Evolutionary conservation across 1,139 yeast genomes (phyloP).

Genomic region (Geotrichum bryndzae): DNA sequence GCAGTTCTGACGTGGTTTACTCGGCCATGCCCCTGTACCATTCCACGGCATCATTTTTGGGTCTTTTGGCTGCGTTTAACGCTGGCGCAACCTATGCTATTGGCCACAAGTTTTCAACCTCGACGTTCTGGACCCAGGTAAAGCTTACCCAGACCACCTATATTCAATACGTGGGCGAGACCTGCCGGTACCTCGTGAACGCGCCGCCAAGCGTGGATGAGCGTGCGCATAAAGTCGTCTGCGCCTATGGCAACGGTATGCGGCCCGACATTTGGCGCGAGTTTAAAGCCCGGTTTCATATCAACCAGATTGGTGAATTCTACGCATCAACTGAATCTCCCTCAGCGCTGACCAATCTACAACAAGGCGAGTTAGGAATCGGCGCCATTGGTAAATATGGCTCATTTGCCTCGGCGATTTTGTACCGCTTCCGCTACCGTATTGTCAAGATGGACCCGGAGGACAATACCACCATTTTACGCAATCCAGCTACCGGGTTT

Average conservation of each 20-base stretch:
- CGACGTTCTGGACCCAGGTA: conserved; percentile 89
- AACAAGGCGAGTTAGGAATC: conserved; percentile 70
- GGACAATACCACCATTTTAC: conserved; percentile 64
- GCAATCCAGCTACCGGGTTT: conserved; percentile 67
- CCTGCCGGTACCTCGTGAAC: conserved; percentile 76
- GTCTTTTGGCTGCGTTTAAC: conserved; percentile 66
- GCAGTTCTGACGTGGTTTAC: conserved; percentile 54
- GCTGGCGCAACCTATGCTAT: conserved; percentile 67
- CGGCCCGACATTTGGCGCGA: conserved; percentile 87
- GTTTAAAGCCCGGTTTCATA: conserved; percentile 70
- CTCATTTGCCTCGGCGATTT: conserved; percentile 6
- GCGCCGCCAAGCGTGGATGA: conserved; percentile 68
- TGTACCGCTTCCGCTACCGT: conserved; percentile 40
- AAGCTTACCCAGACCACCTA: conserved; percentile 65
- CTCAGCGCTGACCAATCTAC: conserved; percentile 78
- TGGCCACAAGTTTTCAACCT: conserved; percentile 76
- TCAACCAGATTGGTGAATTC: conserved; percentile 78
- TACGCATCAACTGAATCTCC: conserved; percentile 95
- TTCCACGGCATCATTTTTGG: conserved; percentile 86
- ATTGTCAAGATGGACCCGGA: conserved; percentile 63
- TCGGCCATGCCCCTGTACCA: conserved; percentile 96
- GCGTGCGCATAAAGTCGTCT: conserved; percentile 52
- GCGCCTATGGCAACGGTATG: conserved; percentile 90
- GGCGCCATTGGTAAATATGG: conserved; percentile 92
- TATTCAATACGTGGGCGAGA: conserved; percentile 93